phyloP scores from a whole-genome alignment of 805 yeast species.

The Starmerella vaccinii region DNA sequence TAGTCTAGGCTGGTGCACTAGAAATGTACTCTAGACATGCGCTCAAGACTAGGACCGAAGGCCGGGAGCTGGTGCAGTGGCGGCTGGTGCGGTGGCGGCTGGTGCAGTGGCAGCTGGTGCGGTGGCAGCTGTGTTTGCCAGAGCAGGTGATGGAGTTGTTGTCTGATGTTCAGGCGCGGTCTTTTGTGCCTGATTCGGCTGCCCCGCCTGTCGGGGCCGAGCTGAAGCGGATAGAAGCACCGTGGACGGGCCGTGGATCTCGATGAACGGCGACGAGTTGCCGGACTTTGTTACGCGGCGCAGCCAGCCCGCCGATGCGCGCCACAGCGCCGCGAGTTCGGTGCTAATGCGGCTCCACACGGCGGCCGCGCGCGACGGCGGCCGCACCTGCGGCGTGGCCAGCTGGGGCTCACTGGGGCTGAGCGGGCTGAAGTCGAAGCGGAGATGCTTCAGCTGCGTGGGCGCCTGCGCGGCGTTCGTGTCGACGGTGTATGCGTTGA shows the following conservation, averaged over 20 bases:
- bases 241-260: slow-evolving; percentile 23
- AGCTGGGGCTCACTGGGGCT: background rate
- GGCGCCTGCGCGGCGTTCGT: slow-evolving; percentile 13
- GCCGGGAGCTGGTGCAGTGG: too few relatives aligned
- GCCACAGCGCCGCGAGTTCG: background rate
- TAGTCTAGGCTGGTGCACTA: too few relatives aligned
- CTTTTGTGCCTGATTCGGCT: too few relatives aligned
- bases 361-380: background rate
- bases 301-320: background rate
- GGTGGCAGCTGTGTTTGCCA: too few relatives aligned
- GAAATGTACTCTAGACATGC: too few relatives aligned
- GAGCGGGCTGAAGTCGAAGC: slow-evolving; percentile 5
- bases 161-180: background rate
- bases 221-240: slow-evolving; percentile 22
- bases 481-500: slow-evolving; percentile 36
- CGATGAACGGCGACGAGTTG: slow-evolving; percentile 13
- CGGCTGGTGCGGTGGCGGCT: too few relatives aligned
- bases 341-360: background rate
- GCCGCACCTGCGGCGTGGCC: background rate
- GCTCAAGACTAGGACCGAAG: too few relatives aligned
- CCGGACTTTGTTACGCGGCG: slow-evolving; percentile 11
- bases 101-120: too few relatives aligned
- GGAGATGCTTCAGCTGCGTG: slow-evolving; percentile 8
- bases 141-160: background rate
- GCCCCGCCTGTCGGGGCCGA: background rate